A percentile compares a stretch with the other conserved stretches of the same genome.
These are phyloP conservation scores for Mycena kentingensis DNA, from an alignment of 768 basidiomycete genomes.

Conservation along the genomic window DNA sequence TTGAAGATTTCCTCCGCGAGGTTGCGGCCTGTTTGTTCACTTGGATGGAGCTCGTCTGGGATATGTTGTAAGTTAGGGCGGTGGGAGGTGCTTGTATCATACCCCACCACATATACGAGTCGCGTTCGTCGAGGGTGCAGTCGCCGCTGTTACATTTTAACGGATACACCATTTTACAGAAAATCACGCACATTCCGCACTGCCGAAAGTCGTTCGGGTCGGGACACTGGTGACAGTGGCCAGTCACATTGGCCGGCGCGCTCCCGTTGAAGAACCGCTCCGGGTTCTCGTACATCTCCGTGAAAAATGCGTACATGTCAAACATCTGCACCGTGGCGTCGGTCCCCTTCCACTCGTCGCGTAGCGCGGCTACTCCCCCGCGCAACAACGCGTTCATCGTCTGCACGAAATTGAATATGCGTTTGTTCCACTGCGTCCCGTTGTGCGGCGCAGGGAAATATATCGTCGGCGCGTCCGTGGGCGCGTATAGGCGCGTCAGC, in stretches of 20 bases:
- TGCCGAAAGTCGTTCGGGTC: constrained; percentile 16
- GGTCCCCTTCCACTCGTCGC: constrained; percentile 17
- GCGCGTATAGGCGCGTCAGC: constrained; percentile 21
- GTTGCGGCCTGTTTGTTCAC: constrained; percentile 25
- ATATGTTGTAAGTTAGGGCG: background rate
- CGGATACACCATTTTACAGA: too few species aligned
- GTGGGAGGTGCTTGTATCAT: background rate
- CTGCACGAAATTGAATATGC: constrained; percentile 26
- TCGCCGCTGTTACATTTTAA: constrained; percentile 23
- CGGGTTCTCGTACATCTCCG: constrained; percentile 26
- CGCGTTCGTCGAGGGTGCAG: constrained; percentile 23
- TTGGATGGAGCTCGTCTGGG: constrained; percentile 14
- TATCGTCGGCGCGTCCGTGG: constrained; percentile 21
- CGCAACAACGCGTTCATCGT: constrained; percentile 22
- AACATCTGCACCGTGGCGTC: constrained; percentile 20
- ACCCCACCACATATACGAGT: constrained; percentile 27
- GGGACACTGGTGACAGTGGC: constrained; percentile 28
- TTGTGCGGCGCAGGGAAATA: constrained; percentile 25
- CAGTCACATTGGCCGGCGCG: constrained; percentile 25
- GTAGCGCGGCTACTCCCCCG: constrained; percentile 19
- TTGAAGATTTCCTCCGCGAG: constrained; percentile 18
- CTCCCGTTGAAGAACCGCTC: constrained; percentile 26
- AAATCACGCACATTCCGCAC: constrained; percentile 21
- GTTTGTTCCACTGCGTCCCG: constrained; percentile 25
- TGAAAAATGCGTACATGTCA: constrained; percentile 26